Percentiles rank a stretch among this genome's conserved stretches.
These are phyloP conservation scores for Calonectria pteridis DNA, from an alignment of 2,329 filamentous ascomycete species.

Conservation along the genomic window DNA sequence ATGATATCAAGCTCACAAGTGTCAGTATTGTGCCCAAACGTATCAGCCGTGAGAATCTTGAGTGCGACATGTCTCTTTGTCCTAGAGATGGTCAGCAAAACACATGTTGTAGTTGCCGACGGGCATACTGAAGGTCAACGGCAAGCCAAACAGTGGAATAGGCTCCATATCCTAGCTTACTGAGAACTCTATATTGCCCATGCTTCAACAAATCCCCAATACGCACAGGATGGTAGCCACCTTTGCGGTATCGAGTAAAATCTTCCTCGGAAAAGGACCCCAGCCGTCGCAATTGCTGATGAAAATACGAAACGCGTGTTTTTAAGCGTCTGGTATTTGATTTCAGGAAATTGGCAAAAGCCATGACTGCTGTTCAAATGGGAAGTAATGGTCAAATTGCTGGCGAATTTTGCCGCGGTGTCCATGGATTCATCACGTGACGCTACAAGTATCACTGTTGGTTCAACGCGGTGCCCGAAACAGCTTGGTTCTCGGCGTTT, in stretches of 20 bases:
- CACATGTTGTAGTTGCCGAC: not conserved
- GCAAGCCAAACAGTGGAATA: not conserved
- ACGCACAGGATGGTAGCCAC: not conserved
- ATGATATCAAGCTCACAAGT: too few relatives aligned
- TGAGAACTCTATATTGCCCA: not conserved
- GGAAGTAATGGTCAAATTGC: too few relatives aligned
- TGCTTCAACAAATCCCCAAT: not conserved
- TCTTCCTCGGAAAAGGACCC: not conserved
- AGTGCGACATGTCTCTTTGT: constrained; percentile 42
- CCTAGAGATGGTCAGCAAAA: not conserved
- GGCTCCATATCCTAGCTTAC: not conserved
- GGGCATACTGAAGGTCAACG: not conserved
- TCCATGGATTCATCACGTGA: too few relatives aligned
- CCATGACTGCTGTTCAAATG: too few relatives aligned
- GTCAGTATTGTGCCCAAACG: too few relatives aligned
- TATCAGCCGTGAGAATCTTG: constrained; percentile 44
- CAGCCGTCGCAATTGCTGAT: not conserved
- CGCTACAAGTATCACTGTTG: too few relatives aligned
- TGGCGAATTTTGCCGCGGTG: too few relatives aligned
- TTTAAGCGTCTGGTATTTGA: too few relatives aligned
- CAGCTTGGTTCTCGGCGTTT: too few relatives aligned
- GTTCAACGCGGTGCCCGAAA: too few relatives aligned
- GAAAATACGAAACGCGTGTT: not conserved
- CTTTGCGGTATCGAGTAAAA: not conserved
- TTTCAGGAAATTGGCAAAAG: too few relatives aligned